These are phyloP conservation scores for Phytophthora sp. DNA, from an alignment of 352 stramenopile genomes.

Conservation along the genomic window DNA sequence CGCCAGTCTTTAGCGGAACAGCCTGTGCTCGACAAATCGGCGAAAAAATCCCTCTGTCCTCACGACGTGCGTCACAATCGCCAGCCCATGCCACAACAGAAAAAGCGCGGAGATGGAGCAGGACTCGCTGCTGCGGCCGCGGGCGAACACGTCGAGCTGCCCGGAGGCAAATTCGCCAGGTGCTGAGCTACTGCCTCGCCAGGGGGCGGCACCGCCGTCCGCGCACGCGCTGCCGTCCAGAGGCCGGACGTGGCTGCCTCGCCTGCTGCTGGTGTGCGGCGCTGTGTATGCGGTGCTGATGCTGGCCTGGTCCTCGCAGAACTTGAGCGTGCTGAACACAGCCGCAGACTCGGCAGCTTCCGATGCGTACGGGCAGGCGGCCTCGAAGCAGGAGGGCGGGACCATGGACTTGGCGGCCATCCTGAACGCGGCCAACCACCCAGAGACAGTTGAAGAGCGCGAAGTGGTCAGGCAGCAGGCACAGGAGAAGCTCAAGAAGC, in stretches of 20 bases:
- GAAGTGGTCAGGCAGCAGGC: not conserved
- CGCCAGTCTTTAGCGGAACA: not conserved
- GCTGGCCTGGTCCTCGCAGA: slow-evolving; percentile 32
- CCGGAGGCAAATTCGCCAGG: not conserved
- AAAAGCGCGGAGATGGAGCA: slow-evolving; percentile 32
- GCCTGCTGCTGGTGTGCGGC: slow-evolving; percentile 20
- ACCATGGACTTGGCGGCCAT: slow-evolving; percentile 15
- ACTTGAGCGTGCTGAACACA: slow-evolving; percentile 15
- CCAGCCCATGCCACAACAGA: not conserved
- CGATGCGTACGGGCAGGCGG: not conserved
- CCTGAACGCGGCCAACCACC: slow-evolving; percentile 22
- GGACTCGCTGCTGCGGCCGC: slow-evolving; percentile 22
- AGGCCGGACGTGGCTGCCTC: slow-evolving; percentile 20
- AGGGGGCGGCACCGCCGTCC: not conserved
- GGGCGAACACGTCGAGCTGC: slow-evolving; percentile 6
- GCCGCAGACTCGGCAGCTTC: slow-evolving; percentile 8
- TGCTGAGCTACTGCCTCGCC: slow-evolving; percentile 7
- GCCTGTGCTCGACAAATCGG: slow-evolving; percentile 12
- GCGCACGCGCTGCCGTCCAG: slow-evolving; percentile 10
- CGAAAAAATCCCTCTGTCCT: slow-evolving; percentile 22
- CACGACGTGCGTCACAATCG: slow-evolving; percentile 17
- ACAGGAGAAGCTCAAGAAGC: slow-evolving; percentile 10
- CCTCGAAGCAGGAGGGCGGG: not conserved
- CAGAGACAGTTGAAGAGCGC: slow-evolving; percentile 6
- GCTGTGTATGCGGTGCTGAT: slow-evolving; percentile 30